These are phyloP conservation scores for Colletotrichum sp. DNA, from an alignment of 2,329 filamentous ascomycete genomes.

Conservation along the genomic window DNA sequence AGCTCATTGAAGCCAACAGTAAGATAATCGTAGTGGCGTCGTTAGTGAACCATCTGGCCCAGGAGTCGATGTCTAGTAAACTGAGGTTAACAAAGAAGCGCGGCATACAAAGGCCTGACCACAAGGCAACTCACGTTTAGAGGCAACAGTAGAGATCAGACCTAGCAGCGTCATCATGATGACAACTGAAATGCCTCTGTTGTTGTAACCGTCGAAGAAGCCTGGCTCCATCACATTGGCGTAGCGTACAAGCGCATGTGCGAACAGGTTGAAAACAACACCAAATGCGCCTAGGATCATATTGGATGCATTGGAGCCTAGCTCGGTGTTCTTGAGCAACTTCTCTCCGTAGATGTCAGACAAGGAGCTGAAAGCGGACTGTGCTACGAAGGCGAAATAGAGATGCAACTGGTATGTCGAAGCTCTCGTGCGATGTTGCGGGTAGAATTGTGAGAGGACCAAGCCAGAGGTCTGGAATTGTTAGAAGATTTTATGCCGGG, in stretches of 20 bases:
- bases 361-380: slow-evolving; percentile 31
- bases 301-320: slow-evolving; percentile 33
- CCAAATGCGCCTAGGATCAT: slow-evolving; percentile 33
- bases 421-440: slow-evolving; percentile 23
- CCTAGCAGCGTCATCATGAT: slow-evolving; percentile 32
- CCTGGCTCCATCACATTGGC: slow-evolving; percentile 30
- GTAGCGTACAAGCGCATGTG: slow-evolving; percentile 26
- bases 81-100: neutral
- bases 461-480: slow-evolving; percentile 27
- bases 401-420: slow-evolving; percentile 29
- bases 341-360: slow-evolving; percentile 36
- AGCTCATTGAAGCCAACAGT: slow-evolving; percentile 28
- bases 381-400: slow-evolving; percentile 32
- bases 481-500: neutral
- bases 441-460: slow-evolving; percentile 31
- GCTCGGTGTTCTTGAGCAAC: slow-evolving; percentile 30
- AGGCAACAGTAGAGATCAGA: slow-evolving; percentile 31
- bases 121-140: slow-evolving; percentile 25
- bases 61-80: slow-evolving; percentile 30
- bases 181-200: slow-evolving; percentile 31
- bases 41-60: slow-evolving; percentile 34
- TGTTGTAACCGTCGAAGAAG: slow-evolving; percentile 23
- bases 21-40: slow-evolving; percentile 31
- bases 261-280: slow-evolving; percentile 29
- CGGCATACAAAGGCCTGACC: rapidly evolving